Evolutionary conservation across 2,329 filamentous ascomycete species (phyloP).

Genomic region (Pseudocercospora cruenta): DNA sequence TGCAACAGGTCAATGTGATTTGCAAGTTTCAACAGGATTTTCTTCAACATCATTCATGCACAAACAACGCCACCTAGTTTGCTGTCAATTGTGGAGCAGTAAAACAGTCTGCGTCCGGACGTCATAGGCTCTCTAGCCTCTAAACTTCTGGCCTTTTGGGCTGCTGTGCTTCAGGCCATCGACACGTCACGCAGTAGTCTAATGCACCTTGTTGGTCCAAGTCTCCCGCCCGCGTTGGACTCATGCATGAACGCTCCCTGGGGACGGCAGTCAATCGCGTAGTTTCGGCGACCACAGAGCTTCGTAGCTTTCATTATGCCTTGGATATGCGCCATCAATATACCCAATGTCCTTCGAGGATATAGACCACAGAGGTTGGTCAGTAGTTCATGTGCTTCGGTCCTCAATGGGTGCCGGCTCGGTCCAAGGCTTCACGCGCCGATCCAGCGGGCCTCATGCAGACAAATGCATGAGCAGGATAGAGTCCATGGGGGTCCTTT

Average conservation of each 20-base stretch:
- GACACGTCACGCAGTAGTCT: conserved; percentile 27
- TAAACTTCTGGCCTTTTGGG: conserved; percentile 16
- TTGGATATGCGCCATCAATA: conserved; percentile 21
- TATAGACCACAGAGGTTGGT: neutral
- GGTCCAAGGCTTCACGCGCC: conserved; percentile 31
- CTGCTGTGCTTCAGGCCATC: conserved; percentile 19
- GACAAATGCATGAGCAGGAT: conserved; percentile 26
- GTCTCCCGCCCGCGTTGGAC: conserved; percentile 18
- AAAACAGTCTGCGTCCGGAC: conserved; percentile 20
- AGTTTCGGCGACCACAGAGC: conserved; percentile 5
- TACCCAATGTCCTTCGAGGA: conserved; percentile 17
- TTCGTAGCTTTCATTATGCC: conserved; percentile 13
- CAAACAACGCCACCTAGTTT: conserved; percentile 22
- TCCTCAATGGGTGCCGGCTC: conserved; percentile 21
- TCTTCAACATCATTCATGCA: conserved; percentile 10
- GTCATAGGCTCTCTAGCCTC: conserved; percentile 23
- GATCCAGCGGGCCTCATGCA: conserved; percentile 30
- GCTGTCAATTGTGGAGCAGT: conserved; percentile 19
- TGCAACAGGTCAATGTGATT: conserved; percentile 14
- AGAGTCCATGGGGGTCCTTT: conserved; percentile 19
- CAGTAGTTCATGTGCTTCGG: conserved; percentile 21
- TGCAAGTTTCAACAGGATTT: conserved; percentile 9
- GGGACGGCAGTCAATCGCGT: conserved; percentile 19
- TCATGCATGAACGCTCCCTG: conserved; percentile 29
- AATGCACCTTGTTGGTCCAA: conserved; percentile 26